A percentile compares a stretch with the other conserved stretches of the same genome.
phyloP scores from a whole-genome alignment of 2,329 filamentous ascomycete species.

The Epichloe festucae region DNA sequence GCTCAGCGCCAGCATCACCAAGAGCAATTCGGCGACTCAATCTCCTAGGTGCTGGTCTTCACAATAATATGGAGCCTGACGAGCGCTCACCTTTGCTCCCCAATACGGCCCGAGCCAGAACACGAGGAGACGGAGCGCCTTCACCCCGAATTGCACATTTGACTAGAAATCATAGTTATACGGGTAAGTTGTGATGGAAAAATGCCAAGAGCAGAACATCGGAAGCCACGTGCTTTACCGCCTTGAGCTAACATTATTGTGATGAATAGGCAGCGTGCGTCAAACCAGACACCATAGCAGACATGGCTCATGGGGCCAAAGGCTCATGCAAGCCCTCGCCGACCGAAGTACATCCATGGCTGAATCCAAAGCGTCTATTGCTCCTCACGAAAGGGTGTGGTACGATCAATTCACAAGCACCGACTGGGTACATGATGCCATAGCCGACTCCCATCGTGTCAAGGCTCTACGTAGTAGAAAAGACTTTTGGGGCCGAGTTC shows the following conservation, averaged over 20 bases:
- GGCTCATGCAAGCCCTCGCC: conserved; percentile 48
- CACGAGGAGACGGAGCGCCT: conserved; percentile 25
- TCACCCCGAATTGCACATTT: conserved; percentile 17
- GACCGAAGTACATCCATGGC: conserved; percentile 44
- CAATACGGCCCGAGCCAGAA: conserved; percentile 25
- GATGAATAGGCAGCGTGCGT: conserved; percentile 22
- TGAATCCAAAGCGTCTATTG: conserved; percentile 53
- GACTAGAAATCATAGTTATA: conserved; percentile 30
- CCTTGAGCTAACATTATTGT: not conserved
- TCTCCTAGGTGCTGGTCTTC: conserved; percentile 12
- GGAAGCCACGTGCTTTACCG: not conserved
- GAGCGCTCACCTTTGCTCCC: conserved; percentile 31
- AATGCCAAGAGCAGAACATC: not conserved
- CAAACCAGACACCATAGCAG: conserved; percentile 40
- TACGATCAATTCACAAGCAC: conserved; percentile 97
- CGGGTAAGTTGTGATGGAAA: conserved; percentile 19
- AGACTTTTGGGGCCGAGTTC: conserved; percentile 69
- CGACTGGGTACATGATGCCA: conserved; percentile 96
- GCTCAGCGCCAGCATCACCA: conserved; percentile 23
- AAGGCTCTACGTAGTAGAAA: conserved; percentile 71
- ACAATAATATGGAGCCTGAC: conserved; percentile 22
- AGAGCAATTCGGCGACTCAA: conserved; percentile 16
- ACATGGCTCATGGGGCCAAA: conserved; percentile 44
- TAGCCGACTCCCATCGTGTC: conserved; percentile 82
- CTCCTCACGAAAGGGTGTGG: conserved; percentile 81